Base-by-base conservation (phyloP, 306 rosid genomes). In the Quercus engelmannii region DNA sequence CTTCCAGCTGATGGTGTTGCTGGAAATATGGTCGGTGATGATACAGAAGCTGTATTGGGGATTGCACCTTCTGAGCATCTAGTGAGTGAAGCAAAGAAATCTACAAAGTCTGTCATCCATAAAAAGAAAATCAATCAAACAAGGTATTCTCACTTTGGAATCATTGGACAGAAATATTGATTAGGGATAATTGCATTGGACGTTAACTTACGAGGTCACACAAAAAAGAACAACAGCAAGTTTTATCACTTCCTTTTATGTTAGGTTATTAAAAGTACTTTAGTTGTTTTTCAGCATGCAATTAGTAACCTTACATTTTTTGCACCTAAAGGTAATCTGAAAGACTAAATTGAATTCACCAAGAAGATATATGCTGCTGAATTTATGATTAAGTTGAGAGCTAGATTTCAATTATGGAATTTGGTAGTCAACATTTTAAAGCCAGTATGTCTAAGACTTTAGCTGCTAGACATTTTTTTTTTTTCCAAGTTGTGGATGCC, bases 1-100 rank as follows among this genome's bases (percentile, higher is more conserved):
- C 86, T 90, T 89, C 84, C 97, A 23, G 83, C 85, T 25, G 92
- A 83, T 79, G 87, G 80, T 77, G 61, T 80, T 84, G 71, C 71
- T 76, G 90, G 89, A 87, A 89, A 80, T 71, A 43, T 80, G 73
- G 84, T 81, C 65, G 86, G 87, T 72, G 78, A 75, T 33, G 71
- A 83, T 59, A 78, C 74, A 26, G 95, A 89, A 74, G 82, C 90
- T 68, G 82, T 82, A 64, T 72, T 21, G 51, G 79, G 74, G 21
- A 79, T 46, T 74, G 85, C 75, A 79, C 74, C 74, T 56, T 76
- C 87, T 1, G 80, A 77, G 76, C 80, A 52, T 81, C 69, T n/a
- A 75, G 67, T 59, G 31, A 73, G 55, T 26, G 78, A 74, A 69
- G 72, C 21, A 30, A 88, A 85, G 81, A 82, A 83, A 80, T 76